These are phyloP conservation scores for Pelomyxa schiedti DNA, from an alignment of 78 protist species.

Conservation along the genomic window DNA sequence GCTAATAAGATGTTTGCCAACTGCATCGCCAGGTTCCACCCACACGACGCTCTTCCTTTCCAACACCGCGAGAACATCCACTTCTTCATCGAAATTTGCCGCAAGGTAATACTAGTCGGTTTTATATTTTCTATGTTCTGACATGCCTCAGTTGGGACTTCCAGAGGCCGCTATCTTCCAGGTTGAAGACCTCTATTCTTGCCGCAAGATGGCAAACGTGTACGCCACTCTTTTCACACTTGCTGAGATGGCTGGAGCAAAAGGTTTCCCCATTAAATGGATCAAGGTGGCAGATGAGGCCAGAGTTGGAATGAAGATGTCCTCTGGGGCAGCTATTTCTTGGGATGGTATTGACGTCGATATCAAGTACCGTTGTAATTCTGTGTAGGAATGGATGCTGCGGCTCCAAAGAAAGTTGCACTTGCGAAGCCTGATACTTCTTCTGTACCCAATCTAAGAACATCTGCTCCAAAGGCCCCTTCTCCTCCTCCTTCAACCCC, in stretches of 20 bases:
- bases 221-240: background rate
- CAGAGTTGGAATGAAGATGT: no score
- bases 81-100: background rate
- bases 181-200: background rate
- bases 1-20: background rate
- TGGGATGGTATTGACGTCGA: no score
- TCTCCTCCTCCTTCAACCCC: no score
- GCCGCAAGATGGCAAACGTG: background rate
- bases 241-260: background rate
- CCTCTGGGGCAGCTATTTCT: no score
- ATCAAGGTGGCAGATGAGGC: background rate
- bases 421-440: no score
- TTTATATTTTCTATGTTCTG: no score
- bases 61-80: background rate
- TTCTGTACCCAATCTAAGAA: no score
- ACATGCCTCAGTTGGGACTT: background rate
- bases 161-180: background rate
- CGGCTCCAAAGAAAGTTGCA: no score
- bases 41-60: background rate
- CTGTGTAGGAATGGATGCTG: no score
- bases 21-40: background rate
- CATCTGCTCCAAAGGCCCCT: no score
- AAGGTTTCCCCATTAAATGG: background rate
- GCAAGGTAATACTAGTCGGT: background rate
- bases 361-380: no score